Percentiles rank a stretch among this genome's conserved stretches.
Conservation (phyloP, 495 filamentous ascomycete genomes). For the Talaromyces ruber region DNA sequence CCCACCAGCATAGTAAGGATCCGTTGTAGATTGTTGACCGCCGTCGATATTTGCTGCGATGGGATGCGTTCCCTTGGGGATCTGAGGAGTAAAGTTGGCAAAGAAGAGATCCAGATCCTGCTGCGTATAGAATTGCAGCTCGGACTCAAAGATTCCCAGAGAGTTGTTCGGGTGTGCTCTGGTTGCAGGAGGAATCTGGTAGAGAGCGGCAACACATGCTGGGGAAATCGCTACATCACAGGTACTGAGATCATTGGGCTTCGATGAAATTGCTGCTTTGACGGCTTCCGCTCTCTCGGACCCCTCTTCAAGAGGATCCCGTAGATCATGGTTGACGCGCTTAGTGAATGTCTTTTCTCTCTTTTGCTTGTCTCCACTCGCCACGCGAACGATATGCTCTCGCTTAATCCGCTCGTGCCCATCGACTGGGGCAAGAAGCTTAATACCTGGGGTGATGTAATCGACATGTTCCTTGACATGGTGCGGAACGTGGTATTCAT, state of each 20-base stretch:
- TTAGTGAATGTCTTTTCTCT: neutral
- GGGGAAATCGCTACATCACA: constrained; percentile 28
- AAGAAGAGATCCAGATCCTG: constrained; percentile 51
- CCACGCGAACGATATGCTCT: neutral
- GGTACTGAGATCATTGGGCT: neutral
- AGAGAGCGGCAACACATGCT: constrained; percentile 44
- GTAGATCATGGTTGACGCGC: neutral
- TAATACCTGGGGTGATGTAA: constrained; percentile 35
- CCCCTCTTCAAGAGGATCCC: neutral
- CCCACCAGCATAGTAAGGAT: constrained; percentile 20
- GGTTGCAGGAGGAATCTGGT: constrained; percentile 35
- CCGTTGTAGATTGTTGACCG: constrained; percentile 24
- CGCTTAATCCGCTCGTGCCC: neutral
- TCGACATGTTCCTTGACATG: constrained; percentile 36
- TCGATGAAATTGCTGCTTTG: neutral
- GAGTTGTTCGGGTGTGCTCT: constrained; percentile 30
- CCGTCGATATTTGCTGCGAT: constrained; percentile 31
- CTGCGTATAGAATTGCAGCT: constrained; percentile 39
- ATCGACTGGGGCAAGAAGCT: neutral
- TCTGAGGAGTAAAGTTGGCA: constrained; percentile 31
- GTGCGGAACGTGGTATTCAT: constrained; percentile 35
- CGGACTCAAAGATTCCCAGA: constrained; percentile 42
- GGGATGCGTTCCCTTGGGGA: constrained; percentile 34
- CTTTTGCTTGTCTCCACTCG: neutral
- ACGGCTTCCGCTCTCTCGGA: neutral